These are phyloP conservation scores for Cladobotryum mycophilum DNA, from an alignment of 2,329 filamentous ascomycete genomes.

Conservation along the genomic window DNA sequence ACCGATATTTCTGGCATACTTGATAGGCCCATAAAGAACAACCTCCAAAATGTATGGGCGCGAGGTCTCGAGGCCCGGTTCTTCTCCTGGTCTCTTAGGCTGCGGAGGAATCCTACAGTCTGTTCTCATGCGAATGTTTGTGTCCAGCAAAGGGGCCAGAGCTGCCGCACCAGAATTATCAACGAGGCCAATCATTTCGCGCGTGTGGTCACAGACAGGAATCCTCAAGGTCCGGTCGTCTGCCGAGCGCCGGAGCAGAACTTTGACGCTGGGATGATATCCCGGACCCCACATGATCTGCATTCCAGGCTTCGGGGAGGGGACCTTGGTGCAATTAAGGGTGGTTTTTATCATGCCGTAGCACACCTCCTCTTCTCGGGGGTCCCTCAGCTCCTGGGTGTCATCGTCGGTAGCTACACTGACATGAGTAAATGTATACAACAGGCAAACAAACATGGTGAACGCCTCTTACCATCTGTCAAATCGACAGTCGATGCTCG, in stretches of 20 bases:
- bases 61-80: constrained; percentile 56
- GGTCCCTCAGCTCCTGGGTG: constrained; percentile 50
- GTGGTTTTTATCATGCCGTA: constrained; percentile 69
- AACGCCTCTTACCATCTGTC: constrained; percentile 39
- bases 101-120: constrained; percentile 65
- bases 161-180: constrained; percentile 61
- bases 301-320: constrained; percentile 59
- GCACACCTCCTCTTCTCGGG: constrained; percentile 66
- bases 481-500: constrained; percentile 50
- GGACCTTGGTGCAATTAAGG: constrained; percentile 62
- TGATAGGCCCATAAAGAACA: constrained; percentile 72
- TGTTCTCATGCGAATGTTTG: constrained; percentile 58
- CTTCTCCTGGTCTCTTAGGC: constrained; percentile 56
- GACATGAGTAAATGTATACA: background rate
- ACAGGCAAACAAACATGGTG: constrained; percentile 13
- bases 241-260: constrained; percentile 56
- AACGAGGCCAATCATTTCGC: constrained; percentile 67
- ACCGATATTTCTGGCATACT: constrained; percentile 59
- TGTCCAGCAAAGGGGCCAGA: constrained; percentile 68
- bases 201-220: constrained; percentile 65
- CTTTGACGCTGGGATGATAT: constrained; percentile 69
- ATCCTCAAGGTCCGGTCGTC: constrained; percentile 56
- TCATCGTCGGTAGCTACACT: constrained; percentile 48
- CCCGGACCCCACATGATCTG: constrained; percentile 50
- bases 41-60: constrained; percentile 59